These are phyloP conservation scores for Otatea glauca DNA, from an alignment of 176 grass and related monocot species.

Conservation along the genomic window DNA sequence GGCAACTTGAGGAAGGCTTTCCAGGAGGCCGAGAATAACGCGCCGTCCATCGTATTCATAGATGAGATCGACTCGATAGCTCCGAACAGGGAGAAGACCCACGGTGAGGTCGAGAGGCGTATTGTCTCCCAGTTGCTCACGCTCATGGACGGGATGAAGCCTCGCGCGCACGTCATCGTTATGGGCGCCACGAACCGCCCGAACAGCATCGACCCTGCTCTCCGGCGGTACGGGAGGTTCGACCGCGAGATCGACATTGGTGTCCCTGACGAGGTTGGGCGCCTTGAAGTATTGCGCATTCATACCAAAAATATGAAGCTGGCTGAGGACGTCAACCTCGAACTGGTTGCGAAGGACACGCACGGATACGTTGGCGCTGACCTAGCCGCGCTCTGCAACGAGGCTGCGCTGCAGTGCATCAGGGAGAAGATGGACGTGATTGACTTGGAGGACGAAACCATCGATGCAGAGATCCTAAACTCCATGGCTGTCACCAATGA, in stretches of 20 bases:
- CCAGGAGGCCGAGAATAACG: slow-evolving; percentile 73
- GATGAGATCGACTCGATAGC: slow-evolving; percentile 67
- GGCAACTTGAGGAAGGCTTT: slow-evolving; percentile 68
- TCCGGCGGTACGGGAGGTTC: slow-evolving; percentile 63
- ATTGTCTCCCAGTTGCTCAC: slow-evolving; percentile 69
- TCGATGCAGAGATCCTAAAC: slow-evolving; percentile 62
- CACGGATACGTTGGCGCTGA: slow-evolving; percentile 69
- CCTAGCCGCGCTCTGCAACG: slow-evolving; percentile 62
- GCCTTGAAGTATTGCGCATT: slow-evolving; percentile 60
- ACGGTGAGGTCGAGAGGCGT: slow-evolving; percentile 62
- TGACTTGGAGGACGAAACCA: slow-evolving; percentile 66
- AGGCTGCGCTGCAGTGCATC: slow-evolving; percentile 71
- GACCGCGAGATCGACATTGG: slow-evolving; percentile 69
- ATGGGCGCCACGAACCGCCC: slow-evolving; percentile 68
- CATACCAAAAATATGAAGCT: slow-evolving; percentile 67
- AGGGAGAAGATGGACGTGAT: slow-evolving; percentile 81
- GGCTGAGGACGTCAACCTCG: slow-evolving; percentile 49
- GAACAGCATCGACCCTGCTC: slow-evolving; percentile 70
- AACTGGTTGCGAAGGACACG: slow-evolving; percentile 57
- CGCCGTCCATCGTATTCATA: slow-evolving; percentile 67
- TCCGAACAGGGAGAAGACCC: slow-evolving; percentile 62
- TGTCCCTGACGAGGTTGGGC: slow-evolving; percentile 62
- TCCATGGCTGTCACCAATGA: slow-evolving; percentile 65
- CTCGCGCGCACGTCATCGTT: slow-evolving; percentile 64
- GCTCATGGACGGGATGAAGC: slow-evolving; percentile 64